Percentiles rank a stretch among this genome's conserved stretches.
Evolutionary conservation across 73 alveolate genomes (phyloP).

Genomic region (Tetrahymena malaccensis): DNA sequence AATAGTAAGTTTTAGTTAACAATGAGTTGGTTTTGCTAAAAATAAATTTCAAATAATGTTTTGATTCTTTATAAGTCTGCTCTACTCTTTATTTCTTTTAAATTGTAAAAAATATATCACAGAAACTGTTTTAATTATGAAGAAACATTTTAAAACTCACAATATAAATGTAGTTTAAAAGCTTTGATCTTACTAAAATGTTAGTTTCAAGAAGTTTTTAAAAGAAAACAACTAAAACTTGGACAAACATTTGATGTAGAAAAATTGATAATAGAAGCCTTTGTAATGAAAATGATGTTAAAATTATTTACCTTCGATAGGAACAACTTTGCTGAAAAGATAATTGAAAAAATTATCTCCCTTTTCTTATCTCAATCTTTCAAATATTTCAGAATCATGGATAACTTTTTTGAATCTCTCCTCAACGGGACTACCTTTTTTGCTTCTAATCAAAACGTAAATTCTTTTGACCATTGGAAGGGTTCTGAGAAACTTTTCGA

Average conservation of each 20-base stretch:
- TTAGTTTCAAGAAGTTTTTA: neutral
- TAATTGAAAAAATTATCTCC: slow-evolving; percentile 45
- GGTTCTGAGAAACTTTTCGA: slow-evolving; percentile 60
- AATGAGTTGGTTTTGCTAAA: neutral
- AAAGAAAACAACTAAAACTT: neutral
- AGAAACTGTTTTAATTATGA: too few species aligned
- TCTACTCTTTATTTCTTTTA: too few species aligned
- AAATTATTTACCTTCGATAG: slow-evolving; percentile 40
- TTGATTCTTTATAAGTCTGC: too few species aligned
- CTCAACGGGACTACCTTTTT: slow-evolving; percentile 40
- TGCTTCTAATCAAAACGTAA: slow-evolving; percentile 53
- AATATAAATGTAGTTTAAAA: too few species aligned
- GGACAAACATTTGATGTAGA: neutral
- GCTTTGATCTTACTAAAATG: too few species aligned
- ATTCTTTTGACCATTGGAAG: slow-evolving; percentile 50
- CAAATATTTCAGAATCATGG: slow-evolving; percentile 59
- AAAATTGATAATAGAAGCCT: neutral
- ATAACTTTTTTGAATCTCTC: slow-evolving; percentile 70
- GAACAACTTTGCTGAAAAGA: slow-evolving; percentile 45
- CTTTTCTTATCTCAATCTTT: slow-evolving; percentile 49
- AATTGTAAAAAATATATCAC: too few species aligned
- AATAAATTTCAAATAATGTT: too few species aligned
- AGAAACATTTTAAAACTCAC: too few species aligned
- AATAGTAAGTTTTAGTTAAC: neutral
- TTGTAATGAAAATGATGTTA: neutral